Evolutionary conservation across 2,329 filamentous ascomycete species (phyloP).

Genomic region (Pyricularia sp.): DNA sequence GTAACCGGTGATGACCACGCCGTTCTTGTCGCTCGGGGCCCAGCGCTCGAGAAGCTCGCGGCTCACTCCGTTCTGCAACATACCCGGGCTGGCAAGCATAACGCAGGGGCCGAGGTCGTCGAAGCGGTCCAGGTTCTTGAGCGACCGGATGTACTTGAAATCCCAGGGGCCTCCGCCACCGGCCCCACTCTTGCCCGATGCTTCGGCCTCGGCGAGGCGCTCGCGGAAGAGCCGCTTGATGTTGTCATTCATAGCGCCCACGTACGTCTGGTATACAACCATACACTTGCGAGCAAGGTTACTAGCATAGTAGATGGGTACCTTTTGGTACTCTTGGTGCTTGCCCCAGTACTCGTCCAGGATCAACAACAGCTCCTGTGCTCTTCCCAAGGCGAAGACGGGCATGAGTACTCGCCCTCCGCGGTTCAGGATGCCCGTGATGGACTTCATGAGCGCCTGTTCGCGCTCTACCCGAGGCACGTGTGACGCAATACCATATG

Average conservation of each 20-base stretch:
- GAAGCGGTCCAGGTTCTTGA: conserved; percentile 90
- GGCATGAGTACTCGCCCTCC: conserved; percentile 90
- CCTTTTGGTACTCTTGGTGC: conserved; percentile 78
- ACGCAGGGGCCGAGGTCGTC: conserved; percentile 94
- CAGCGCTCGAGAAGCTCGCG: conserved; percentile 87
- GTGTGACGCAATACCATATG: conserved; percentile 91
- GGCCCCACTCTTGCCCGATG: conserved; percentile 54
- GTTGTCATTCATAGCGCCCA: conserved; percentile 98
- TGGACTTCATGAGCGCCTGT: conserved; percentile 88
- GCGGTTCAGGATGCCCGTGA: conserved; percentile 82
- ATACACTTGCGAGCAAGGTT: conserved; percentile 95
- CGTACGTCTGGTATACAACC: conserved; percentile 97
- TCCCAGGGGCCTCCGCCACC: conserved; percentile 85
- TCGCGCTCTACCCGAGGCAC: conserved; percentile 86
- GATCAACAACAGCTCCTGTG: conserved; percentile 89
- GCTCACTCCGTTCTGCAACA: conserved; percentile 95
- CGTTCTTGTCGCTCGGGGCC: conserved; percentile 94
- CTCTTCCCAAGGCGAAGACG: conserved; percentile 87
- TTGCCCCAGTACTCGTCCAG: conserved; percentile 95
- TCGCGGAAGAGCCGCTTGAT: conserved; percentile 94
- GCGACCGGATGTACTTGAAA: conserved; percentile 84
- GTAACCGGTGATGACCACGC: conserved; percentile 97
- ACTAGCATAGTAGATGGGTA: conserved; percentile 95
- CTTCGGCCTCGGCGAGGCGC: conserved; percentile 83
- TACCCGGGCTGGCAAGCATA: conserved; percentile 95